phyloP scores from a whole-genome alignment of 495 filamentous ascomycete genomes.

The Lophium mytilinum region DNA sequence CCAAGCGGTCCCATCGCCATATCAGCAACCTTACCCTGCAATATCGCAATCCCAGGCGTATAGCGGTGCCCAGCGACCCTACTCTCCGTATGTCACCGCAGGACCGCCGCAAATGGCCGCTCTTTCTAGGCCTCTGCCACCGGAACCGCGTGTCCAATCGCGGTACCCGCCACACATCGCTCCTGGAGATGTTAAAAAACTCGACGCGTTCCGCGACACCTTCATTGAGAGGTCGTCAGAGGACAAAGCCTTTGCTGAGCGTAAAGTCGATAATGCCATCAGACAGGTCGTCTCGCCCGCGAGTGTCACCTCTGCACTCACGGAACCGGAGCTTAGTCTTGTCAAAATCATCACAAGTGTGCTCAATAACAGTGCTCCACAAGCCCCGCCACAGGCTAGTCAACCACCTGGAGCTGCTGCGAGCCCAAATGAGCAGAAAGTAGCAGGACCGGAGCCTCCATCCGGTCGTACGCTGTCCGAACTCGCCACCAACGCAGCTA shows the following conservation, averaged over 20 bases:
- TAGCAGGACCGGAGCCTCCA: not conserved
- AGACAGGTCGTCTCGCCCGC: slow-evolving; percentile 3
- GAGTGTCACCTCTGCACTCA: not conserved
- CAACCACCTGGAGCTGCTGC: not conserved
- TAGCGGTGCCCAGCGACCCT: not conserved
- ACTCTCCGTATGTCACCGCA: slow-evolving; percentile 4
- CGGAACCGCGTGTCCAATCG: not conserved
- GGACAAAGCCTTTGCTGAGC: not conserved
- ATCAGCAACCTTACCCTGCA: slow-evolving; percentile 5
- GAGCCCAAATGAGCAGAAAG: not conserved
- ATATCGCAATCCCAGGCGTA: slow-evolving; percentile 4
- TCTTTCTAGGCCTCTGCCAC: not conserved
- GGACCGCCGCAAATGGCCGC: not conserved
- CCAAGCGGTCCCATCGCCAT: not conserved
- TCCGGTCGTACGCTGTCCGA: not conserved
- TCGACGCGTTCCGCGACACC: slow-evolving; percentile 18
- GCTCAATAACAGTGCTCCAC: not conserved
- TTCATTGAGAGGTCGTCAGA: slow-evolving; percentile 5
- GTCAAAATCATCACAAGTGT: not conserved
- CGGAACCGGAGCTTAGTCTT: not conserved
- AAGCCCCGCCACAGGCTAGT: not conserved
- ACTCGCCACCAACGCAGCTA: not conserved
- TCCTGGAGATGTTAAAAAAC: slow-evolving; percentile 5
- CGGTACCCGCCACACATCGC: slow-evolving; percentile 12
- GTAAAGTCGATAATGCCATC: slow-evolving; percentile 17